Base-by-base conservation (phyloP, 1,284 basidiomycete genomes). In the Calocybe gambosa region DNA sequence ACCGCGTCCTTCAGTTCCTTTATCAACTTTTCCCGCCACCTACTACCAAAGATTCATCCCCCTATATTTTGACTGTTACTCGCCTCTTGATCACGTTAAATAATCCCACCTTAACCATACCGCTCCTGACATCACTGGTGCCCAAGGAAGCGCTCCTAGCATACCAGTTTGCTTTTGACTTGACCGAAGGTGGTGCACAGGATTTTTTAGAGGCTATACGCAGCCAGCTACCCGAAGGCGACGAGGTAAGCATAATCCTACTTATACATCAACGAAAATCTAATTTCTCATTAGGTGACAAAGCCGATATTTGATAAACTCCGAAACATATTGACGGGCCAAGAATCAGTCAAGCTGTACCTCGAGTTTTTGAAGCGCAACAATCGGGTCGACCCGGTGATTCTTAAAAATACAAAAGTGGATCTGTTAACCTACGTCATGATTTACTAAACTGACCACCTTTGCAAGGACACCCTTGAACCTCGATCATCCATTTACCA, bases 401-500 rank as follows among this genome's bases (percentile, higher is more conserved):
- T 97, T 54, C 72, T 98, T 46, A 94, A 94, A 67, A 83, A 84
- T 57, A 94, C 92, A 39, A 95, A 94, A 74, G 90, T 88, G 54
- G 20, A 39, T 6, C 6, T 28, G 5, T 20, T 41, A 18, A 10
- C 6, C 9, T 29, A 18, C 9, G 4, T 23, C 5, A n/a, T 8
- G 4, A 8, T 3, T 8, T 6, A 34, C 31, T 16, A 16, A 34
- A 15, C 6, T 34, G 3, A 15, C 8, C 13, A n/a, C 8, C 13
- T 3, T 8, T 3, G n/a, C 36, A 43, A 92, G 89, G 91, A 96
- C 44, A 81, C 83, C 1, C 74, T 98, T n/a, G 94, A 97, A 61
- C 79, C 91, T 33, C 85, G 93, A 34, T 93, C 90, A 31, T 97
- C 93, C 15, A 90, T 98, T 60, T 97, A 94, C 63, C 94, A 98